Percentiles rank a stretch among this genome's conserved stretches.
Conservation (phyloP, 768 basidiomycete species). For the Baorangia bicolor region DNA sequence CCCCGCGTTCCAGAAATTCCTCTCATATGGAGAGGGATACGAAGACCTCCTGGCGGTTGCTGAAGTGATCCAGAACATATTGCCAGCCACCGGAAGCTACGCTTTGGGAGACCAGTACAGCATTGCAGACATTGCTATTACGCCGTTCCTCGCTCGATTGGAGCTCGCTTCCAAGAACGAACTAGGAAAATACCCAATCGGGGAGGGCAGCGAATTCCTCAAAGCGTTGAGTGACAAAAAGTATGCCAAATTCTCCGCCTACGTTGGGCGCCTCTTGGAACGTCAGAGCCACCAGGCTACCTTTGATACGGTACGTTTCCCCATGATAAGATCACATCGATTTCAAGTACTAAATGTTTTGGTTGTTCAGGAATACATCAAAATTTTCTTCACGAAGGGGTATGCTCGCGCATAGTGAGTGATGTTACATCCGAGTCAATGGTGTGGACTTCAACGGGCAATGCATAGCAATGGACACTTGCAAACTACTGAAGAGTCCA, state of each 20-base stretch:
- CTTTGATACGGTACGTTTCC: conserved; percentile 48
- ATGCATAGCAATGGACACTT: too few relatives aligned
- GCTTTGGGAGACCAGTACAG: conserved; percentile 37
- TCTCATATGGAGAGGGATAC: conserved; percentile 40
- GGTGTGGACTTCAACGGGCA: background rate
- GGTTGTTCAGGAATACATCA: conserved; percentile 13
- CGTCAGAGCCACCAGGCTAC: conserved; percentile 57
- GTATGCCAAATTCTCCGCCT: conserved; percentile 51
- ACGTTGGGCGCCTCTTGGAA: conserved; percentile 45
- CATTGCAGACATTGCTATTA: conserved; percentile 61
- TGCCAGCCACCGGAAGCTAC: conserved; percentile 43
- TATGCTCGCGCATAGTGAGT: conserved; percentile 7
- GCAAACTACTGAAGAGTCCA: too few relatives aligned
- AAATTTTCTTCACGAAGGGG: background rate
- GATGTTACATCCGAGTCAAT: too few relatives aligned
- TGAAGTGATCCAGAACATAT: conserved; percentile 49
- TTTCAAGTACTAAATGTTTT: background rate
- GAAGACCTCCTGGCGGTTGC: conserved; percentile 43
- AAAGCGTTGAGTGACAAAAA: conserved; percentile 40
- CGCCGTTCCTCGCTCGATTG: conserved; percentile 60
- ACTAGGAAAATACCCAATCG: conserved; percentile 48
- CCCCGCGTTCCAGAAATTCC: conserved; percentile 38
- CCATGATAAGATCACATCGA: too few relatives aligned
- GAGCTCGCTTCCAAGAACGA: conserved; percentile 48
- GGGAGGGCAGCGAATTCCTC: conserved; percentile 45